Conservation (phyloP, 345 rosid species). For the Citrus mangshanensis region DNA sequence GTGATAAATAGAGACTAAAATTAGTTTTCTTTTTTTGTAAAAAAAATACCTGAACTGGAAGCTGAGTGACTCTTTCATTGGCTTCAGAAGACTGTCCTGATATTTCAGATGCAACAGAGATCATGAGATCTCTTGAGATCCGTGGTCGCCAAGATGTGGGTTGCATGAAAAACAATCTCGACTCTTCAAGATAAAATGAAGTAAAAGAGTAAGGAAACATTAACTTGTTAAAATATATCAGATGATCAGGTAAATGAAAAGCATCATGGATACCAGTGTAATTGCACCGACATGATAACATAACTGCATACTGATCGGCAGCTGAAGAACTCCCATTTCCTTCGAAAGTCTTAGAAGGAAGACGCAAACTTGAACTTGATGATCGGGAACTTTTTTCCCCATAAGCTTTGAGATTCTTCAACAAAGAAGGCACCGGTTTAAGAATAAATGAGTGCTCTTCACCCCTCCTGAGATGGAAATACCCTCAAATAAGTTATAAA, state of each 20-base stretch:
- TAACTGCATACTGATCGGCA: constrained; percentile 68
- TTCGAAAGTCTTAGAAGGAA: constrained; percentile 49
- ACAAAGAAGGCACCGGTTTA: constrained; percentile 64
- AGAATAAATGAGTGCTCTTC: constrained; percentile 96
- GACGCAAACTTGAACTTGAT: constrained; percentile 43
- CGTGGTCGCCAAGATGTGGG: constrained; percentile 84
- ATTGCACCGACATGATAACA: constrained; percentile 93
- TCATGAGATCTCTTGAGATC: constrained; percentile 76
- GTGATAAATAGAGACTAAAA: neutral
- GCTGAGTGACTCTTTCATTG: constrained; percentile 63
- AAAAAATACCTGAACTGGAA: constrained; percentile 80
- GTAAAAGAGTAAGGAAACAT: constrained; percentile 10
- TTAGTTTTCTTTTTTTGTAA: neutral
- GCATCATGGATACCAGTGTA: constrained; percentile 55
- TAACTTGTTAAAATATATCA: constrained; percentile 13
- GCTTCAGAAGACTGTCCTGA: constrained; percentile 56
- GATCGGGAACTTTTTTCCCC: constrained; percentile 43
- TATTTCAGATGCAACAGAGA: constrained; percentile 88
- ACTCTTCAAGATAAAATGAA: constrained; percentile 45
- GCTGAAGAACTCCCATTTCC: constrained; percentile 38
- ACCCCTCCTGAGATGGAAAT: constrained; percentile 69
- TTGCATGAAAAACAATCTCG: constrained; percentile 87
- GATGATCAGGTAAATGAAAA: constrained; percentile 16
- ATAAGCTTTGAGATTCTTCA: constrained; percentile 50
- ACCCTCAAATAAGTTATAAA: constrained; percentile 15